Conservation (phyloP, 768 basidiomycete genomes). For the Piloderma croceum region DNA sequence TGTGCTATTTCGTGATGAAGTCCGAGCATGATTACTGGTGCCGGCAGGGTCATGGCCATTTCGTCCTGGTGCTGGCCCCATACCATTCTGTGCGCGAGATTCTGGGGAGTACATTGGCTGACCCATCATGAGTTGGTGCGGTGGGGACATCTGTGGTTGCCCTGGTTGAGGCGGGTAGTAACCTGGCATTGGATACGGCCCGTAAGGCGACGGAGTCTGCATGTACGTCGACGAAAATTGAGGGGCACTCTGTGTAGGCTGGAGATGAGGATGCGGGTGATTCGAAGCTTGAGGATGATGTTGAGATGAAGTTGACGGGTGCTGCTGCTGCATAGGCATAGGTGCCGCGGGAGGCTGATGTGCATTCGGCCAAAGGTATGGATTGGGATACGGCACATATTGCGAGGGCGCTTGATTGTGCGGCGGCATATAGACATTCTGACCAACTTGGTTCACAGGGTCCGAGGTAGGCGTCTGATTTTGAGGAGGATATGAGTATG, state of each 20-base stretch:
- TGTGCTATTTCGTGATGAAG: conserved; percentile 25
- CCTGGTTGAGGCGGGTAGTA: conserved; percentile 28
- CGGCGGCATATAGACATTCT: conserved; percentile 29
- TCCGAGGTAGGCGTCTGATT: conserved; percentile 39
- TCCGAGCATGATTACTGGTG: conserved; percentile 26
- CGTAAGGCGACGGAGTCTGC: conserved; percentile 29
- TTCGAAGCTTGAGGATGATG: conserved; percentile 15
- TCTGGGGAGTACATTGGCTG: conserved; percentile 13
- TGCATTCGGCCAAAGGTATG: conserved; percentile 29
- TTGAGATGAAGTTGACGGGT: conserved; percentile 28
- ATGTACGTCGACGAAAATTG: conserved; percentile 29
- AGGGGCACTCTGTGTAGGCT: conserved; percentile 26
- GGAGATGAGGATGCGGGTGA: conserved; percentile 20
- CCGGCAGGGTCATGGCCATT: conserved; percentile 23
- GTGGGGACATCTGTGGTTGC: conserved; percentile 16
- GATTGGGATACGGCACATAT: conserved; percentile 23
- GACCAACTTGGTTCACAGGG: conserved; percentile 19
- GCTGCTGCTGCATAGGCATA: conserved; percentile 36
- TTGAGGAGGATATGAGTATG: conserved; percentile 48
- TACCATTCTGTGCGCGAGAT: conserved; percentile 14
- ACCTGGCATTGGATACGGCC: conserved; percentile 29
- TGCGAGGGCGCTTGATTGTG: conserved; percentile 22
- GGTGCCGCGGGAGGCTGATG: conserved; percentile 34
- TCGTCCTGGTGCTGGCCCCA: conserved; percentile 25
- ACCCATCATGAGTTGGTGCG: conserved; percentile 16